These are phyloP conservation scores for Gracilaria gracilis DNA, from an alignment of 23 red algal genomes.

Conservation along the genomic window DNA sequence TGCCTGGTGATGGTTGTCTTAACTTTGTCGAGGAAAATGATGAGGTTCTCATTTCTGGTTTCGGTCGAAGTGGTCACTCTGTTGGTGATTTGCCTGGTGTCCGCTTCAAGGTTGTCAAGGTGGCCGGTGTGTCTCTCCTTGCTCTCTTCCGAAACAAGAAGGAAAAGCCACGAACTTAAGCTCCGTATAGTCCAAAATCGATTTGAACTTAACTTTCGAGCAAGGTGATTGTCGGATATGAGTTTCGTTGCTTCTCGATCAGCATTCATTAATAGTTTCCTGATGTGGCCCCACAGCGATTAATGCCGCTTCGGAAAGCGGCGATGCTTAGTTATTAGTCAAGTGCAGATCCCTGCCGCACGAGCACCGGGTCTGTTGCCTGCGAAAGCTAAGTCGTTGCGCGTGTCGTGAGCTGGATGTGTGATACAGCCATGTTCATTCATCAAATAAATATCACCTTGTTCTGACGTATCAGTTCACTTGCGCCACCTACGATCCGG, in stretches of 20 bases:
- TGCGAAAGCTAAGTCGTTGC: background rate
- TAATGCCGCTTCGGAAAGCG: background rate
- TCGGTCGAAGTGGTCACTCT: conserved; percentile 96
- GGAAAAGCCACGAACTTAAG: conserved; percentile 95
- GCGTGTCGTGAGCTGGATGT: background rate
- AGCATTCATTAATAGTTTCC: background rate
- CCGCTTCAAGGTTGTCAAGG: conserved; percentile 99
- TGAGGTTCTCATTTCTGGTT: conserved; percentile 94
- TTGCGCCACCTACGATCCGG: background rate
- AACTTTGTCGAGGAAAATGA: conserved; percentile 99
- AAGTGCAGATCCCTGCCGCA: background rate
- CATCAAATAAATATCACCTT: background rate
- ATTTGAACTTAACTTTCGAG: conserved; percentile 3
- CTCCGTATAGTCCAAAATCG: background rate
- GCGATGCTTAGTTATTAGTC: background rate
- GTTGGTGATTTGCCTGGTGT: conserved; percentile 99
- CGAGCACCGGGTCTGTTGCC: background rate
- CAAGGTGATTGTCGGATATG: background rate
- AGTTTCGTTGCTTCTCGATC: background rate
- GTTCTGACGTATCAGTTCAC: background rate
- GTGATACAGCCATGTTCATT: background rate
- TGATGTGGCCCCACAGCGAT: background rate
- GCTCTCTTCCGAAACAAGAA: conserved; percentile 97
- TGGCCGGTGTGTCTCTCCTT: conserved; percentile 91
- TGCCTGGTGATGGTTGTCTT: conserved; percentile 95